Evolutionary conservation across 768 basidiomycete species (phyloP).

Genomic region (Boletus sp.): DNA sequence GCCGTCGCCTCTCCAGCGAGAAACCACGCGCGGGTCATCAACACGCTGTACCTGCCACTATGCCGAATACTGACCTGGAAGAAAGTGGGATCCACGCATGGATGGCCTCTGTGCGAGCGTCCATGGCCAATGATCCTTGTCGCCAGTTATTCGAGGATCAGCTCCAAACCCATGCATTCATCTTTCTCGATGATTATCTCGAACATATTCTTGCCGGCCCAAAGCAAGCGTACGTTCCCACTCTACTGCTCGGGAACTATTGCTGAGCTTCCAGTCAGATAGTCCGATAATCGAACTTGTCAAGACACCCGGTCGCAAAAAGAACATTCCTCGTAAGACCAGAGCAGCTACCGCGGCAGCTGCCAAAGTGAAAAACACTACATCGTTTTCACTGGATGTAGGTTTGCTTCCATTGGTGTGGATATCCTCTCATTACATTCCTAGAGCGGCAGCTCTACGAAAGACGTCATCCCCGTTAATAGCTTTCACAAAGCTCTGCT

Average conservation of each 20-base stretch:
- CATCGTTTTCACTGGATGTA: slow-evolving; percentile 48
- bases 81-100: slow-evolving; percentile 58
- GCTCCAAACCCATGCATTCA: slow-evolving; percentile 70
- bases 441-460: slow-evolving; percentile 34
- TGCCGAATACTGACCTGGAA: slow-evolving; percentile 9
- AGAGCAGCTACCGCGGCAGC: slow-evolving; percentile 39
- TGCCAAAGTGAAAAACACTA: slow-evolving; percentile 44
- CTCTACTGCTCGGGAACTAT: background rate
- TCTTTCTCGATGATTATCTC: slow-evolving; percentile 76
- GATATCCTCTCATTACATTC: slow-evolving; percentile 9
- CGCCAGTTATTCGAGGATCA: slow-evolving; percentile 69
- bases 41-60: slow-evolving; percentile 1
- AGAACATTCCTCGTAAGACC: slow-evolving; percentile 47
- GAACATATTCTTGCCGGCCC: slow-evolving; percentile 64
- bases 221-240: slow-evolving; percentile 55
- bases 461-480: slow-evolving; percentile 45
- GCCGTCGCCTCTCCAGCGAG: background rate
- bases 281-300: slow-evolving; percentile 77
- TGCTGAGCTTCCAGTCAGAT: background rate
- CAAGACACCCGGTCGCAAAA: slow-evolving; percentile 80
- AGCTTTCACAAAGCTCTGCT: slow-evolving; percentile 46
- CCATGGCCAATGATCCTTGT: slow-evolving; percentile 71
- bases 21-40: background rate
- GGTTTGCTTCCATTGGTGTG: slow-evolving; percentile 1
- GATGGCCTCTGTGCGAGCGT: slow-evolving; percentile 61